Conservation (phyloP, 208 protist genomes). For the Acanthamoeba culbertsoni region DNA sequence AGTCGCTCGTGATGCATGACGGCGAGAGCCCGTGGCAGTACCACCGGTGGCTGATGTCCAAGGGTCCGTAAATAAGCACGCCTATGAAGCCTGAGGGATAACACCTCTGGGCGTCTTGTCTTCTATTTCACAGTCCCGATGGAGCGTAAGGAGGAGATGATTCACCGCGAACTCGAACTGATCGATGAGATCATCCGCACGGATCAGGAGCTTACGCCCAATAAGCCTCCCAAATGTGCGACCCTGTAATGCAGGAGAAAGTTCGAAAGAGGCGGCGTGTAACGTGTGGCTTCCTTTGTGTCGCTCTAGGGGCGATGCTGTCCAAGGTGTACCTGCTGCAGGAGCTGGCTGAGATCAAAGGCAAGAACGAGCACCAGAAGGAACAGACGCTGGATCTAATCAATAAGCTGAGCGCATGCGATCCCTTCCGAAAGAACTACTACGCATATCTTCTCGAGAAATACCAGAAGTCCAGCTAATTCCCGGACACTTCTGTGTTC, state of each 20-base stretch:
- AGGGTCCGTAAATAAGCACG: not conserved
- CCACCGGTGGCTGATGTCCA: conserved; percentile 25
- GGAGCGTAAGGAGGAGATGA: not conserved
- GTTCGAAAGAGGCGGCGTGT: no score
- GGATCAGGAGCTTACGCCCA: not conserved
- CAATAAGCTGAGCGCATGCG: not conserved
- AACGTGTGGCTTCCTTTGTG: not conserved
- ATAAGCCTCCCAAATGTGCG: conserved; percentile 18
- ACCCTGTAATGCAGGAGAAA: no score
- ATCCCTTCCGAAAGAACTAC: conserved; percentile 27
- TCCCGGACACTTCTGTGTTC: no score
- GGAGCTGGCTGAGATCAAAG: not conserved
- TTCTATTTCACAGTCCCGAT: not conserved
- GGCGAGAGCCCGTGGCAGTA: conserved; percentile 47
- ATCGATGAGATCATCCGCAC: conserved; percentile 17
- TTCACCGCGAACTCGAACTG: conserved; percentile 1
- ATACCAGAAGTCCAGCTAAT: not conserved
- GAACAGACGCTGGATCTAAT: not conserved
- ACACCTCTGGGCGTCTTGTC: no score
- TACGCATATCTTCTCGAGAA: not conserved
- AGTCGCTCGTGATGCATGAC: conserved; percentile 32
- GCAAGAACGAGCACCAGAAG: not conserved
- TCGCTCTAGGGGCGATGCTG: not conserved
- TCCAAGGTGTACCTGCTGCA: conserved; percentile 44
- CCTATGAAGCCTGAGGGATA: no score